Evolutionary conservation across 2,329 filamentous ascomycete species (phyloP).

Genomic region (Myriangium duriaei): DNA sequence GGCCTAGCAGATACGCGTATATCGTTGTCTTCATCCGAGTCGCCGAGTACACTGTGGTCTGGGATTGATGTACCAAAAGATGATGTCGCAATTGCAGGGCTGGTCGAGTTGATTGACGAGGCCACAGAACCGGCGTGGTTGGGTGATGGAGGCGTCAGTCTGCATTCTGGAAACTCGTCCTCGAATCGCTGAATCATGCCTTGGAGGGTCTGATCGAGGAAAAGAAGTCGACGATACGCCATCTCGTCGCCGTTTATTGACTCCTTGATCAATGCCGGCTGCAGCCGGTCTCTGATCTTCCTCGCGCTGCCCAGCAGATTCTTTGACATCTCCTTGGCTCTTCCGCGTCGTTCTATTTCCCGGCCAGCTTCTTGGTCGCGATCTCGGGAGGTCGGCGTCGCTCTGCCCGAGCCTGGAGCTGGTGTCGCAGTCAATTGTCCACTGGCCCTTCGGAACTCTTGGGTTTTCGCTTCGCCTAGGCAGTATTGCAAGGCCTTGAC

Average conservation of each 20-base stretch:
- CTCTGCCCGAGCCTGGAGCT: constrained; percentile 34
- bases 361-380: neutral
- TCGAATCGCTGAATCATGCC: constrained; percentile 93
- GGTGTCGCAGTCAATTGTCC: constrained; percentile 38
- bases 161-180: constrained; percentile 86
- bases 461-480: constrained; percentile 71
- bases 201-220: constrained; percentile 77
- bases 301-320: constrained; percentile 75
- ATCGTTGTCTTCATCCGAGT: constrained; percentile 22
- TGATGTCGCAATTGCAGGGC: neutral
- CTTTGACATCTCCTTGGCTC: constrained; percentile 87
- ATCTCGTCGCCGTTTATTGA: constrained; percentile 57
- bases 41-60: constrained; percentile 8
- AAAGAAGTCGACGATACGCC: constrained; percentile 68
- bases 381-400: constrained; percentile 30
- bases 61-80: constrained; percentile 3
- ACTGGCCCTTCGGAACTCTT: constrained; percentile 26
- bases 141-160: constrained; percentile 30
- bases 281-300: constrained; percentile 72
- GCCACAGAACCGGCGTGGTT: constrained; percentile 7
- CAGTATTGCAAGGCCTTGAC: constrained; percentile 90
- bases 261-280: constrained; percentile 70
- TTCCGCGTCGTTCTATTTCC: constrained; percentile 33
- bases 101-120: constrained; percentile 10
- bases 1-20: constrained; percentile 26